A percentile compares a stretch with the other conserved stretches of the same genome.
Conservation (phyloP, 2,329 filamentous ascomycete genomes). For the Colletotrichum siamense region DNA sequence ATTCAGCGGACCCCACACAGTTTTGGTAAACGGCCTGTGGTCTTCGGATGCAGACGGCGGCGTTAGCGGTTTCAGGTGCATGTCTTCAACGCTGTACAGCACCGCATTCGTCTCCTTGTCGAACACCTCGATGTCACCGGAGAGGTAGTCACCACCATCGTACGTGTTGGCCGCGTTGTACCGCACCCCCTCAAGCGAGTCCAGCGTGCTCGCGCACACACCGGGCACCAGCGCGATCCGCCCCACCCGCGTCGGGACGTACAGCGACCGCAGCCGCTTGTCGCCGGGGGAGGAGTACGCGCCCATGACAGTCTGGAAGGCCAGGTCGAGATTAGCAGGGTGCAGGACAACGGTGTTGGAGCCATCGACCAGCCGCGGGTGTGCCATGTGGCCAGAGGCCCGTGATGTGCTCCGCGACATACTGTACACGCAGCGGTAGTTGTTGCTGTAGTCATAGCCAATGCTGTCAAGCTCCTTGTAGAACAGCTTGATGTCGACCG, state of each 20-base stretch:
- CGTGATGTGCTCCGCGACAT: not conserved
- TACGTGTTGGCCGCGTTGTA: not conserved
- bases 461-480: not conserved
- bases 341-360: conserved; percentile 27
- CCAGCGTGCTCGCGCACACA: not conserved
- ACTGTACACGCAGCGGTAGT: not conserved
- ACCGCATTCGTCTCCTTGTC: not conserved
- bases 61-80: not conserved
- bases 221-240: not conserved
- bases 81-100: not conserved
- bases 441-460: not conserved
- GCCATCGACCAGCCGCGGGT: not conserved
- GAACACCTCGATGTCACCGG: not conserved
- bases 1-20: not conserved
- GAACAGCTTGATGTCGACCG: not conserved
- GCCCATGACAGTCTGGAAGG: conserved; percentile 37
- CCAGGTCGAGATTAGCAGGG: conserved; percentile 35
- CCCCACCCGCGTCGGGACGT: not conserved
- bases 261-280: not conserved
- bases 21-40: not conserved
- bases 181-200: not conserved
- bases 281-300: conserved; percentile 34
- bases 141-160: not conserved
- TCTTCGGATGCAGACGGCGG: not conserved
- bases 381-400: not conserved